A percentile compares a stretch with the other conserved stretches of the same genome.
These are phyloP conservation scores for Elongisporangium undulatum DNA, from an alignment of 352 stramenopile species.

Conservation along the genomic window DNA sequence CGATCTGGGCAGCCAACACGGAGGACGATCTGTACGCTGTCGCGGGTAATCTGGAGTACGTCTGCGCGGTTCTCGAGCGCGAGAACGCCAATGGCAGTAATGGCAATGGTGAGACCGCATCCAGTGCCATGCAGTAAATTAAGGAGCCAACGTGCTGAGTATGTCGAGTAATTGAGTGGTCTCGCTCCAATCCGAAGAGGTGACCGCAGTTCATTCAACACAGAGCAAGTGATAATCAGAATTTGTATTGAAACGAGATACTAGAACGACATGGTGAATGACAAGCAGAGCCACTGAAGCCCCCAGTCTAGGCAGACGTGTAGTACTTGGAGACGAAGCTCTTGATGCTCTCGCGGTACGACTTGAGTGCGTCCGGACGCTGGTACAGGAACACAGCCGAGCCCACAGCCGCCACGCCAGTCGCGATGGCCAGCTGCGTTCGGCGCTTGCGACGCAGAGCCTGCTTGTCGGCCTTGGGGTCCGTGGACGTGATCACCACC, in stretches of 20 bases:
- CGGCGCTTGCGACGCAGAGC: no score
- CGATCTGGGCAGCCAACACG: slow-evolving; percentile 38
- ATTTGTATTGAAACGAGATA: background rate
- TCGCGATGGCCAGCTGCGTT: background rate
- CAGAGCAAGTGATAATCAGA: background rate
- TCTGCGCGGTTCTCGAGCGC: slow-evolving; percentile 59
- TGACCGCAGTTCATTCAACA: no score
- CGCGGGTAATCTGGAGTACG: slow-evolving; percentile 66
- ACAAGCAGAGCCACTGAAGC: background rate
- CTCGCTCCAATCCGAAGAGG: no score
- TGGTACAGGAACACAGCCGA: background rate
- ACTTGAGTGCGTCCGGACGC: background rate
- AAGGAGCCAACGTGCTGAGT: no score
- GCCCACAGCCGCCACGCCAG: background rate
- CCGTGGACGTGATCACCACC: slow-evolving; percentile 14
- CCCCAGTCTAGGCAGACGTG: background rate
- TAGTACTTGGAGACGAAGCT: background rate
- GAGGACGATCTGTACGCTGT: slow-evolving; percentile 49
- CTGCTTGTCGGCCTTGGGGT: background rate
- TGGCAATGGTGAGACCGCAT: background rate
- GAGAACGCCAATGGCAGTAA: slow-evolving; percentile 26
- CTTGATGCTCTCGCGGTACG: background rate
- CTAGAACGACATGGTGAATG: background rate
- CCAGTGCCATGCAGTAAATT: no score
- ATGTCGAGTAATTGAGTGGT: no score